These are phyloP conservation scores for Lactuca saligna DNA, from an alignment of 129 eudicot genomes.

Conservation along the genomic window DNA sequence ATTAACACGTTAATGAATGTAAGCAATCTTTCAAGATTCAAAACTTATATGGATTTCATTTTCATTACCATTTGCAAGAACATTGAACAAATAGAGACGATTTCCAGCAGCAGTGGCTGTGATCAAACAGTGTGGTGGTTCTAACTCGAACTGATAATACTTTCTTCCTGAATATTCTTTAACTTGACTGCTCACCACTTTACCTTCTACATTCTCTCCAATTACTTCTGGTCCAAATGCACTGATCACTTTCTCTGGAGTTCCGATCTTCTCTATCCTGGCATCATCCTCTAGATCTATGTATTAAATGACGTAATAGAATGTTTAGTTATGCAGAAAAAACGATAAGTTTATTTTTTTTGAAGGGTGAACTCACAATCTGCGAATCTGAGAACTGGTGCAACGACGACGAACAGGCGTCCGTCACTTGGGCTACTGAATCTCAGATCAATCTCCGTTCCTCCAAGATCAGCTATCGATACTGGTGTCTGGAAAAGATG, in stretches of 20 bases:
- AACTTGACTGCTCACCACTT: conserved; percentile 64
- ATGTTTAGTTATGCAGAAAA: not conserved
- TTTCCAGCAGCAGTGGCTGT: conserved; percentile 97
- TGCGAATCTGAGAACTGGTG: conserved; percentile 91
- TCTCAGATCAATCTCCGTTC: conserved; percentile 91
- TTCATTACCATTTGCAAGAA: conserved; percentile 72
- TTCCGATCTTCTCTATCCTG: conserved; percentile 71
- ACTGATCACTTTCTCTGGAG: conserved; percentile 77
- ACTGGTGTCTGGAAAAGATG: conserved; percentile 70
- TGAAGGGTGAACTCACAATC: conserved; percentile 53
- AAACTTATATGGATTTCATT: not conserved
- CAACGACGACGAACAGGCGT: conserved; percentile 70
- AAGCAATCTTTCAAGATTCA: not conserved
- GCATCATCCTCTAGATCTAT: conserved; percentile 85
- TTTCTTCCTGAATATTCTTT: conserved; percentile 76
- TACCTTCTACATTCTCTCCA: conserved; percentile 95
- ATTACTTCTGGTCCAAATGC: conserved; percentile 96
- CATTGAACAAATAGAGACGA: conserved; percentile 79
- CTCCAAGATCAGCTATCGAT: conserved; percentile 96
- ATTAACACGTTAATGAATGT: not conserved
- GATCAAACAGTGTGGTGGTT: conserved; percentile 86
- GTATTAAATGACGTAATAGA: not conserved
- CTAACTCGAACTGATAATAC: conserved; percentile 87
- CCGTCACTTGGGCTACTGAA: conserved; percentile 76
- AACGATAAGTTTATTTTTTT: not conserved